Evolutionary conservation across 768 basidiomycete species (phyloP).

Genomic region (Boletus rubroflammeus): DNA sequence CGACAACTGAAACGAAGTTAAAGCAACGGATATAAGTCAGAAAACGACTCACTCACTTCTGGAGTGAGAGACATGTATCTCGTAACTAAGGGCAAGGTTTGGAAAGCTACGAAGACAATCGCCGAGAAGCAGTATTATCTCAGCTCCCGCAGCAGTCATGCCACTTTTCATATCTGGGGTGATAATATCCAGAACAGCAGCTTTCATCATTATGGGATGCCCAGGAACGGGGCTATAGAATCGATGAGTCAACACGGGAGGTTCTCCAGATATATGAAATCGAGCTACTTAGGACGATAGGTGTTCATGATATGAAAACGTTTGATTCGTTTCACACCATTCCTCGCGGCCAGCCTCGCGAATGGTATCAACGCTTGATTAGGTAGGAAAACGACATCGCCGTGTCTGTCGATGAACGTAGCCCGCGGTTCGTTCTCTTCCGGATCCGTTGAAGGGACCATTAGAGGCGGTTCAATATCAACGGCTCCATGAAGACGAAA

Average conservation of each 20-base stretch:
- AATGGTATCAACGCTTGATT: slow-evolving; percentile 72
- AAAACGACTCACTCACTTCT: slow-evolving; percentile 50
- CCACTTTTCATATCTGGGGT: slow-evolving; percentile 65
- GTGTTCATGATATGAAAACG: slow-evolving; percentile 76
- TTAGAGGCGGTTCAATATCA: slow-evolving; percentile 79
- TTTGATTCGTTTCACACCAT: slow-evolving; percentile 67
- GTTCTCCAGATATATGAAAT: neutral
- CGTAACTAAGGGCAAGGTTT: slow-evolving; percentile 61
- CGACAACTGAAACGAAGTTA: slow-evolving; percentile 50
- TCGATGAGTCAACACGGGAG: neutral
- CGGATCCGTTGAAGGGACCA: slow-evolving; percentile 65
- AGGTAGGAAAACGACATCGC: slow-evolving; percentile 71
- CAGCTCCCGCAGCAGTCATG: slow-evolving; percentile 67
- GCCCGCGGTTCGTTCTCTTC: slow-evolving; percentile 66
- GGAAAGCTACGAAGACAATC: slow-evolving; percentile 71
- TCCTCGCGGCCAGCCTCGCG: slow-evolving; percentile 76
- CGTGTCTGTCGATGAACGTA: slow-evolving; percentile 74
- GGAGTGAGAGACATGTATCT: slow-evolving; percentile 77
- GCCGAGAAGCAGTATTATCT: slow-evolving; percentile 65
- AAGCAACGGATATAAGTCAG: neutral
- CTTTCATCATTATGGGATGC: slow-evolving; percentile 70
- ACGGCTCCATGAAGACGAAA: slow-evolving; percentile 91
- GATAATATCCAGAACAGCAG: slow-evolving; percentile 81
- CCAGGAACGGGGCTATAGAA: slow-evolving; percentile 55
- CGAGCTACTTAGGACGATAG: slow-evolving; percentile 59